A percentile compares a stretch with the other conserved stretches of the same genome.
phyloP scores from a whole-genome alignment of 176 grass and related monocot genomes.

The Zizania latifolia region DNA sequence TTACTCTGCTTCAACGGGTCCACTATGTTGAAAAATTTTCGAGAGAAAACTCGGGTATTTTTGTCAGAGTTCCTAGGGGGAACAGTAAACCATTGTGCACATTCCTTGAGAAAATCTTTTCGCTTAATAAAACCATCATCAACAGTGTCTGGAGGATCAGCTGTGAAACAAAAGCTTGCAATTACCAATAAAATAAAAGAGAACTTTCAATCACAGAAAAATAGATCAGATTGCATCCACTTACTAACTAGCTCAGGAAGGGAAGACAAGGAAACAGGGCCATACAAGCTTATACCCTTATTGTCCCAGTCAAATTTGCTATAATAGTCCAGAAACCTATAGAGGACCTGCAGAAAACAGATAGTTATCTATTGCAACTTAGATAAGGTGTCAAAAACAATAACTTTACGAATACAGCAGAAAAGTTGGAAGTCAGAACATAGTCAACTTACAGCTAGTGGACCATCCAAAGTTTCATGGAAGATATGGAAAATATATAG shows the following conservation, averaged over 20 bases:
- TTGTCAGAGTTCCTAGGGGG: constrained; percentile 43
- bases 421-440: not conserved
- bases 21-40: constrained; percentile 84
- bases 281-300: constrained; percentile 68
- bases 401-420: not conserved
- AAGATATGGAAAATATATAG: constrained; percentile 83
- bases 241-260: constrained; percentile 79
- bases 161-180: constrained; percentile 40
- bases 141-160: constrained; percentile 37
- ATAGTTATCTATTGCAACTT: constrained; percentile 3
- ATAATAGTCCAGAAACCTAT: constrained; percentile 88
- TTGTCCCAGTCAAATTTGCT: constrained; percentile 95
- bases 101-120: constrained; percentile 59
- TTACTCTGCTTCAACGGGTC: constrained; percentile 81
- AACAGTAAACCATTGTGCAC: constrained; percentile 35
- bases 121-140: constrained; percentile 40
- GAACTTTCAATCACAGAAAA: constrained; percentile 7
- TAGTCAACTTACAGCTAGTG: constrained; percentile 69
- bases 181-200: constrained; percentile 16
- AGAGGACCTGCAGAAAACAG: constrained; percentile 66
- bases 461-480: constrained; percentile 56
- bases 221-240: constrained; percentile 26
- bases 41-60: constrained; percentile 36
- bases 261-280: constrained; percentile 64
- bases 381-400: not conserved